These are phyloP conservation scores for Fusarium coffeatum DNA, from an alignment of 2,329 filamentous ascomycete species.

Conservation along the genomic window DNA sequence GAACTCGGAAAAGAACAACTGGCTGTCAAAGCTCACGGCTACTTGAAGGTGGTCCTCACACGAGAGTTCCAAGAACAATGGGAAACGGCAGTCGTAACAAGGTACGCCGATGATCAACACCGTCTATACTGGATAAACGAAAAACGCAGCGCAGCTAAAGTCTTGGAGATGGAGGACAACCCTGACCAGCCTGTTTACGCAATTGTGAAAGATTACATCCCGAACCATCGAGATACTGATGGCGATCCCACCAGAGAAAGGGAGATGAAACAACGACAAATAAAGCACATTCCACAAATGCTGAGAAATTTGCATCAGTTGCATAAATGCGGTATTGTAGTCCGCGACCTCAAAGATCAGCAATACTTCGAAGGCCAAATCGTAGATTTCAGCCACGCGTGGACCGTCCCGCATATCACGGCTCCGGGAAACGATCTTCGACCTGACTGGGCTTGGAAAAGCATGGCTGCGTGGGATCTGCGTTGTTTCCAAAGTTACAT, in stretches of 20 bases:
- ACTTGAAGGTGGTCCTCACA: background rate
- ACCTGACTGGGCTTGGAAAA: conserved; percentile 4
- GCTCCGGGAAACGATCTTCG: background rate
- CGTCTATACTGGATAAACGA: background rate
- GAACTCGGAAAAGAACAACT: conserved; percentile 13
- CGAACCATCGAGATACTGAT: background rate
- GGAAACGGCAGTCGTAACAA: background rate
- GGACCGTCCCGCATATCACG: conserved; percentile 18
- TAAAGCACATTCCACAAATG: conserved; percentile 1
- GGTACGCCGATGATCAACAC: no score
- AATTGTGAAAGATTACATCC: conserved; percentile 29
- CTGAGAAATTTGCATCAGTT: conserved; percentile 6
- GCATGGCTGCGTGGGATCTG: conserved; percentile 31
- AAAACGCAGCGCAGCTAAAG: background rate
- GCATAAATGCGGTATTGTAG: conserved; percentile 16
- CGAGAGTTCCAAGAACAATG: background rate
- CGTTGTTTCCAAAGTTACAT: background rate
- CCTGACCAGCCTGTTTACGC: conserved; percentile 4
- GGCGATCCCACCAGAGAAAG: background rate
- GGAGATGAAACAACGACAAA: background rate
- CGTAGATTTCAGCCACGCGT: conserved; percentile 10
- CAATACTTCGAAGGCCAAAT: conserved; percentile 18
- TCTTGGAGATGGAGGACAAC: background rate
- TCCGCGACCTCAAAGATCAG: conserved; percentile 8
- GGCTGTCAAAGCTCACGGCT: conserved; percentile 13